Percentiles rank a stretch among this genome's conserved stretches.
phyloP scores from a whole-genome alignment of 2,329 filamentous ascomycete species.

The Tolypocladium nubicola region DNA sequence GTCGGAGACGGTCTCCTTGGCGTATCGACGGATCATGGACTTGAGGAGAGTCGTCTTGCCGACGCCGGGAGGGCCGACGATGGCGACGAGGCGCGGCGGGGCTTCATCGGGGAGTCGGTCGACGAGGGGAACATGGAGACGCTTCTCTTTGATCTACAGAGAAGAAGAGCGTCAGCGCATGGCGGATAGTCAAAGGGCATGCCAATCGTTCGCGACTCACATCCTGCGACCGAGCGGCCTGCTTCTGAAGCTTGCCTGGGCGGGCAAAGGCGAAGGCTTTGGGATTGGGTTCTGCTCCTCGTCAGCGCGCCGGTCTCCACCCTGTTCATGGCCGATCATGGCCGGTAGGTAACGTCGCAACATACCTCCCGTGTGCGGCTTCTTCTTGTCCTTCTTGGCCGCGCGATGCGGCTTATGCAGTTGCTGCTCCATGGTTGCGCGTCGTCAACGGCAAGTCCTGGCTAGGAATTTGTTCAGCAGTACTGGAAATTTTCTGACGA shows the following conservation, averaged over 20 bases:
- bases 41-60: slow-evolving; percentile 96
- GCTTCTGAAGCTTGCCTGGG: slow-evolving; percentile 68
- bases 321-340: background rate
- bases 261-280: slow-evolving; percentile 84
- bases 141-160: slow-evolving; percentile 77
- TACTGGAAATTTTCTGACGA: background rate
- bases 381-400: slow-evolving; percentile 78
- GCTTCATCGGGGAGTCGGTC: slow-evolving; percentile 93
- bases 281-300: slow-evolving; percentile 56
- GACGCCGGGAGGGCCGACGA: slow-evolving; percentile 89
- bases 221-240: slow-evolving; percentile 63
- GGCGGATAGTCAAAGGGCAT: background rate
- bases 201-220: slow-evolving; percentile 27
- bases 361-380: slow-evolving; percentile 46
- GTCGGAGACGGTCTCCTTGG: slow-evolving; percentile 85
- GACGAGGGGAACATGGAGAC: slow-evolving; percentile 90
- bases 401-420: slow-evolving; percentile 69
- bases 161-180: background rate
- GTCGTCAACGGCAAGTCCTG: background rate
- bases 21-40: slow-evolving; percentile 85
- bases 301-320: slow-evolving; percentile 8
- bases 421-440: slow-evolving; percentile 62
- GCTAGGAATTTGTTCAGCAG: background rate
- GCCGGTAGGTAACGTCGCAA: background rate
- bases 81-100: slow-evolving; percentile 82